A percentile compares a stretch with the other conserved stretches of the same genome.
These are phyloP conservation scores for Pleurotus citrinopileatus DNA, from an alignment of 768 basidiomycete species.

Conservation along the genomic window DNA sequence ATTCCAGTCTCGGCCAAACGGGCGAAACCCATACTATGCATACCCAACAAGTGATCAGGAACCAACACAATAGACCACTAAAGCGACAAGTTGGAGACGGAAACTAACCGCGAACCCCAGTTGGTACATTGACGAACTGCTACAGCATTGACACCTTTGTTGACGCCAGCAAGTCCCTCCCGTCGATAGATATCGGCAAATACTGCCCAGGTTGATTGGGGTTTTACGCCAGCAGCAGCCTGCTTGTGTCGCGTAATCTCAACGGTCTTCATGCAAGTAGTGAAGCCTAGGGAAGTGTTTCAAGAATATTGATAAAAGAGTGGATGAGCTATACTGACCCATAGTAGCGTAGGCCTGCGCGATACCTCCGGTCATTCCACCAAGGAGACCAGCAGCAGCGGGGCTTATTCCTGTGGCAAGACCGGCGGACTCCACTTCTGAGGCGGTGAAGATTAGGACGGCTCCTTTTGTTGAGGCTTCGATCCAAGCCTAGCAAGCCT, in stretches of 20 bases:
- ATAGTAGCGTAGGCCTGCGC: slow-evolving; percentile 99
- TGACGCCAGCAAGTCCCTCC: slow-evolving; percentile 93
- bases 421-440: slow-evolving; percentile 81
- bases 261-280: slow-evolving; percentile 99
- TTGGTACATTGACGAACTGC: slow-evolving; percentile 91
- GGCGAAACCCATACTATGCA: slow-evolving; percentile 87
- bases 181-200: slow-evolving; percentile 93
- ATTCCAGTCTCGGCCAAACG: slow-evolving; percentile 85
- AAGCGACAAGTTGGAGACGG: background rate
- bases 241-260: slow-evolving; percentile 97
- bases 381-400: slow-evolving; percentile 82
- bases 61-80: background rate
- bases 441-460: slow-evolving; percentile 93
- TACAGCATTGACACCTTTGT: slow-evolving; percentile 98
- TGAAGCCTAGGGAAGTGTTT: slow-evolving; percentile 65
- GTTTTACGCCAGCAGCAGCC: slow-evolving; percentile 77
- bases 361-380: slow-evolving; percentile 97
- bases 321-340: slow-evolving; percentile 58
- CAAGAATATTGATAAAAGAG: slow-evolving; percentile 14
- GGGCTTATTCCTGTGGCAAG: slow-evolving; percentile 70
- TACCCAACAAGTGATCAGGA: background rate
- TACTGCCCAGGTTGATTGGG: slow-evolving; percentile 90
- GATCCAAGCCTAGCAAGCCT: slow-evolving; percentile 82
- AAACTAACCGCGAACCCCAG: slow-evolving; percentile 82
- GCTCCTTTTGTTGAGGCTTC: slow-evolving; percentile 98